Conservation (phyloP, 129 eudicot genomes). For the Chrysanthemum makinoi region DNA sequence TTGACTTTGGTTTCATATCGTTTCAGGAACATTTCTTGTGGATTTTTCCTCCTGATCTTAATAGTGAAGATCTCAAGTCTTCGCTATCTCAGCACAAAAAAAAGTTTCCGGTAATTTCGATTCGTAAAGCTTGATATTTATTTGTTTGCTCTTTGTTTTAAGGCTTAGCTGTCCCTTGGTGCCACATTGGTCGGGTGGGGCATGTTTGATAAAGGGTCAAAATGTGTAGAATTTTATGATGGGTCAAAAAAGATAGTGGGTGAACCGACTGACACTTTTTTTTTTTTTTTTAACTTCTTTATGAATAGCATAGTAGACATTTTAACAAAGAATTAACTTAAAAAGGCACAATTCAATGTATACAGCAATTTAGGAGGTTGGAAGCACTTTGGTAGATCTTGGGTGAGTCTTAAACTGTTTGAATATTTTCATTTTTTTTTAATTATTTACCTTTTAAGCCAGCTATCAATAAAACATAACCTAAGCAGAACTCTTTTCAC, state of each 20-base stretch:
- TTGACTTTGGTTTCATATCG: constrained; percentile 18
- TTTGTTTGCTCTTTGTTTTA: constrained; percentile 1
- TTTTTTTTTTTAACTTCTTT: not conserved
- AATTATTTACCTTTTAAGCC: not conserved
- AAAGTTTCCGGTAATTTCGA: constrained; percentile 53
- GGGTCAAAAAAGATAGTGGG: not conserved
- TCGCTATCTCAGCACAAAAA: constrained; percentile 67
- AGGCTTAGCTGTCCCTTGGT: not conserved
- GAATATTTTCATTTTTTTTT: no score
- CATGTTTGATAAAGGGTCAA: not conserved
- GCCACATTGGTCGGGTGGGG: not conserved
- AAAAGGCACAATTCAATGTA: no score
- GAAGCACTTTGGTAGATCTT: no score
- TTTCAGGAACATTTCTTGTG: constrained; percentile 67
- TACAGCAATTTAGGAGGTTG: no score
- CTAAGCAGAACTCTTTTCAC: not conserved
- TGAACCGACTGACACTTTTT: not conserved
- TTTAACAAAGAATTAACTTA: not conserved
- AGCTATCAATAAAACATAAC: not conserved
- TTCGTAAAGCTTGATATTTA: not conserved
- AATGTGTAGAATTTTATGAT: not conserved
- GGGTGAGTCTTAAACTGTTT: no score
- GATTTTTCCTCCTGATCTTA: constrained; percentile 81
- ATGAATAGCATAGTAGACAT: not conserved
- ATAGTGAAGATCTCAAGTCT: constrained; percentile 65